These are phyloP conservation scores for Plasmodium reichenowi DNA, from an alignment of 169 alveolate genomes.

Conservation along the genomic window DNA sequence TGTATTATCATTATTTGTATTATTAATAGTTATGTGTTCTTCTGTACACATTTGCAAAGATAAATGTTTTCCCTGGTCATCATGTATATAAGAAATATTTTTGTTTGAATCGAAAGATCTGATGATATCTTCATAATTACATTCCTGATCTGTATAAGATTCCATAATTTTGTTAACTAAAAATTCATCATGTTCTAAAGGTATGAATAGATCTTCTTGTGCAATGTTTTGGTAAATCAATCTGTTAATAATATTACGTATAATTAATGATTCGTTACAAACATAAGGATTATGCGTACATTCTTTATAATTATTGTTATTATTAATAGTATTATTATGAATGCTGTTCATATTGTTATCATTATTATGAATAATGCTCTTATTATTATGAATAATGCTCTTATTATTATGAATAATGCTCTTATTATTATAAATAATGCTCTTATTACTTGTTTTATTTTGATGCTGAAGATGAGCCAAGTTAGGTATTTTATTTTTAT, in stretches of 20 bases:
- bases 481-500: neutral
- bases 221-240: neutral
- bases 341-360: neutral
- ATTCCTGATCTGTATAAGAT: too few relatives aligned
- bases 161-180: slow-evolving; percentile 13
- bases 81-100: too few relatives aligned
- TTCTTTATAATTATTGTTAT: neutral
- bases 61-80: too few relatives aligned
- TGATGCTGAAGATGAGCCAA: neutral
- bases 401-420: neutral
- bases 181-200: slow-evolving; percentile 21
- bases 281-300: neutral
- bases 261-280: neutral
- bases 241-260: slow-evolving; percentile 3
- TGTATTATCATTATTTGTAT: too few relatives aligned
- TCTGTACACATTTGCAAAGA: too few relatives aligned
- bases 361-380: neutral
- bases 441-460: neutral
- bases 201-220: slow-evolving; percentile 12
- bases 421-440: too few relatives aligned
- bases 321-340: neutral
- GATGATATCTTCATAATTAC: neutral
- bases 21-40: too few relatives aligned
- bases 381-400: neutral
- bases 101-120: too few relatives aligned